Evolutionary conservation across 768 basidiomycete species (phyloP), one percentile per base, ranked within the genome.

Genomic region (Lactarius psammicola): DNA sequence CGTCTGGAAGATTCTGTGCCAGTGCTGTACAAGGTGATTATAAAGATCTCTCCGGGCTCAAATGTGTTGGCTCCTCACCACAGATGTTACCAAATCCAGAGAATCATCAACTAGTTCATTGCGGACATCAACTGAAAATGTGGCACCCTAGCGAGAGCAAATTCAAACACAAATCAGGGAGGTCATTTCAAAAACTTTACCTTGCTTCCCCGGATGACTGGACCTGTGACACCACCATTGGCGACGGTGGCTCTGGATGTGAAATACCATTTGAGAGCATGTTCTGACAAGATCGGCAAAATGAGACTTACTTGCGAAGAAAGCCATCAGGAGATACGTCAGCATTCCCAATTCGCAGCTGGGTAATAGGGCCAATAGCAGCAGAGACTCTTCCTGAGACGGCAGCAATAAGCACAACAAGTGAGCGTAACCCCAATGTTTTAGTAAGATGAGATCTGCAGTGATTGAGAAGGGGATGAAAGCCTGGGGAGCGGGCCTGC

Each of bases 1-100:
- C 0, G 69, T 69, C 70, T 85, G 83, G 49, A 74, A 76, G 38
- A 85, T 67, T 0, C 84, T 83, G 67, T 85, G 84, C 83, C 82
- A 85, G 67, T 85, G 83, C 84, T 85, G 60, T 1, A 59, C 4
- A 49, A 17, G 17, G 2, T 42, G 23, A 9, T 34, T 26, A 38
- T 59, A 54, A n/a, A n/a, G n/a, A 56, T 6, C 36, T 34, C 18
- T n/a, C n/a, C n/a, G n/a, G n/a, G n/a, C n/a, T n/a, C n/a, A n/a
- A n/a, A n/a, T 54, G 10, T 13, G 6, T 46, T 33, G 26, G 46
- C 26, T 26, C 1, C 20, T 49, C 15, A 85, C 84, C 30, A 86
- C 79, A 49, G 79, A 81, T 6, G 85, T 86, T 4, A 73, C 75
- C 51, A 76, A 77, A 42, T 79, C 67, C 84, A 86, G 80, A 74